These are phyloP conservation scores for Fusarium praegraminearum DNA, from an alignment of 2,329 filamentous ascomycete genomes.

Conservation along the genomic window DNA sequence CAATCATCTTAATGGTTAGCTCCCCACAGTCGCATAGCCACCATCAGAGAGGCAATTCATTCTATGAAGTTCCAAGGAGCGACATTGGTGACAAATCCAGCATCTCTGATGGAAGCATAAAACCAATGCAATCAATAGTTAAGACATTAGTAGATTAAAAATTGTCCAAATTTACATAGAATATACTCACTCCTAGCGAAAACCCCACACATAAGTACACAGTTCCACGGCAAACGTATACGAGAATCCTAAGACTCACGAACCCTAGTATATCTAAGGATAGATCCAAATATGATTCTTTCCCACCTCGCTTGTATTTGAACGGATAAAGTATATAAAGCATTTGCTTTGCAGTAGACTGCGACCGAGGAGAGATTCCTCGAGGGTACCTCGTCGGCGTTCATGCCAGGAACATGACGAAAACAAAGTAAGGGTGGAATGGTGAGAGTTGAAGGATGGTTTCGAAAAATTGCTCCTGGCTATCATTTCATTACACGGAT, in stretches of 20 bases:
- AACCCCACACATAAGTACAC: constrained; percentile 13
- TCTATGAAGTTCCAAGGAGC: constrained; percentile 8
- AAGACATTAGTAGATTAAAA: constrained; percentile 2
- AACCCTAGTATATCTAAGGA: neutral
- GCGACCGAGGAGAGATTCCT: fast-evolving
- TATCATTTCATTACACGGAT: too few relatives aligned
- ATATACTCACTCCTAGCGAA: constrained; percentile 15
- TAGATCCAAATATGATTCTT: neutral
- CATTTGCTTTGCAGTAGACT: fast-evolving
- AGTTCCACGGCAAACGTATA: constrained; percentile 14
- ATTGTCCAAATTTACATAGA: fast-evolving
- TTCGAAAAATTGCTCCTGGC: too few relatives aligned
- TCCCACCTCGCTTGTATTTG: constrained; percentile 3
- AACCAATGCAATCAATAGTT: constrained; percentile 26
- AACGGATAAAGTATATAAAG: constrained; percentile 17
- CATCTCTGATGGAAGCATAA: constrained; percentile 13
- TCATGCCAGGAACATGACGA: constrained; percentile 30
- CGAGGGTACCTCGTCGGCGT: neutral
- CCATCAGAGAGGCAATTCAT: constrained; percentile 20
- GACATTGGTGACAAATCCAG: constrained; percentile 15
- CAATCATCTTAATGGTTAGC: constrained; percentile 21
- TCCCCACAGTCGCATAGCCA: constrained; percentile 24
- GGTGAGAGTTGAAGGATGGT: too few relatives aligned
- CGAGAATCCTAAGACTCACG: constrained; percentile 2
- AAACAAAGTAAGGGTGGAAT: neutral